Evolutionary conservation across 192 early-diverging fungal genomes (phyloP).

Genomic region (Glomus cerebriforme): DNA sequence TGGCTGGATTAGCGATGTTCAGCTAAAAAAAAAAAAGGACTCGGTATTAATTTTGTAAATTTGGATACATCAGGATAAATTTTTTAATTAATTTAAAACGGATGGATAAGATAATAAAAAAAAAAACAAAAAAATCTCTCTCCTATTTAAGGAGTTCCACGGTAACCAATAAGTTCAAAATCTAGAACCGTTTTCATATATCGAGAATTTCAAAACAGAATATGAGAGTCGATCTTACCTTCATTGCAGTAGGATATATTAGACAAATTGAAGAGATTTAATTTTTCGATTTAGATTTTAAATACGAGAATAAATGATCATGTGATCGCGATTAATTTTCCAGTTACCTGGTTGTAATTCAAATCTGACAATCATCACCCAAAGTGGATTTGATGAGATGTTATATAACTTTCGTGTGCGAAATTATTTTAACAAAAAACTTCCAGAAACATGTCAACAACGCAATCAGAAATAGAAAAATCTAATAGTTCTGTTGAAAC

Average conservation of each 20-base stretch:
- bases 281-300: not conserved
- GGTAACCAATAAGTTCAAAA: not conserved
- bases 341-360: too few relatives aligned
- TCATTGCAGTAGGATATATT: not conserved
- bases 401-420: too few relatives aligned
- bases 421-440: too few relatives aligned
- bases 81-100: not conserved
- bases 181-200: not conserved
- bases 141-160: not conserved
- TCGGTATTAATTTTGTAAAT: not conserved
- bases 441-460: not conserved
- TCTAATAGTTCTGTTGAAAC: not conserved
- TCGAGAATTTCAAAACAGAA: not conserved
- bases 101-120: not conserved
- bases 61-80: not conserved
- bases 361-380: too few relatives aligned
- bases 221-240: not conserved
- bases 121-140: not conserved
- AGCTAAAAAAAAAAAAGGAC: not conserved
- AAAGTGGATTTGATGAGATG: too few relatives aligned
- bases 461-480: not conserved
- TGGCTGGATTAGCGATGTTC: conserved; percentile 98
- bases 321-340: too few relatives aligned
- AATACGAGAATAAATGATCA: too few relatives aligned
- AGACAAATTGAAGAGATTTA: not conserved